These are phyloP conservation scores for Picea glauca DNA, from an alignment of 75 land plant species.

Conservation along the genomic window DNA sequence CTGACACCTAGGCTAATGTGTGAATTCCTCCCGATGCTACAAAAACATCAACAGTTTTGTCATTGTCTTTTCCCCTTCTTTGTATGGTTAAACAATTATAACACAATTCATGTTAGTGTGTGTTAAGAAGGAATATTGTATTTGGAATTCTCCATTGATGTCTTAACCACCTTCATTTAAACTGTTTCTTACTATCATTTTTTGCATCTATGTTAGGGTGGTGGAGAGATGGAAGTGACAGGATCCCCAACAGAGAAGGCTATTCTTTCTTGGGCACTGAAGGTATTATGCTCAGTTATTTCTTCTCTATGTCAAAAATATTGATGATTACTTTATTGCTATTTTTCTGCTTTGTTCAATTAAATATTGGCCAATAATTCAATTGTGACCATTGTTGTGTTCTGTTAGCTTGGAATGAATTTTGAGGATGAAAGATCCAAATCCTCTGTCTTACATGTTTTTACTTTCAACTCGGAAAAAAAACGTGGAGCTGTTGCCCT, in stretches of 20 bases:
- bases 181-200: neutral
- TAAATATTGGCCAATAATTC: neutral
- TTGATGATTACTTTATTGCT: neutral
- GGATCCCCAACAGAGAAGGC: conserved; percentile 98
- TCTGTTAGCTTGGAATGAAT: conserved; percentile 71
- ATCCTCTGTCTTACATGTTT: conserved; percentile 47
- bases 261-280: conserved; percentile 84
- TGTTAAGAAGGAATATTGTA: neutral
- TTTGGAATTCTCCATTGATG: neutral
- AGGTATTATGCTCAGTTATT: conserved; percentile 48
- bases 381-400: neutral
- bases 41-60: too few species aligned
- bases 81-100: neutral
- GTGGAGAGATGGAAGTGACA: conserved; percentile 59
- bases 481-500: conserved; percentile 90
- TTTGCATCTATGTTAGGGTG: conserved; percentile 33
- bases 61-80: neutral
- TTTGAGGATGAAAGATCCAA: conserved; percentile 59
- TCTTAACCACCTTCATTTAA: conserved; percentile 2
- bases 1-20: too few species aligned
- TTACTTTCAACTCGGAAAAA: conserved; percentile 93
- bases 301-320: too few species aligned
- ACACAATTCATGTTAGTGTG: neutral
- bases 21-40: too few species aligned
- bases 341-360: neutral